Evolutionary conservation across 108 stramenopile species (phyloP).

Genomic region (Stephanodiscus minutulus): DNA sequence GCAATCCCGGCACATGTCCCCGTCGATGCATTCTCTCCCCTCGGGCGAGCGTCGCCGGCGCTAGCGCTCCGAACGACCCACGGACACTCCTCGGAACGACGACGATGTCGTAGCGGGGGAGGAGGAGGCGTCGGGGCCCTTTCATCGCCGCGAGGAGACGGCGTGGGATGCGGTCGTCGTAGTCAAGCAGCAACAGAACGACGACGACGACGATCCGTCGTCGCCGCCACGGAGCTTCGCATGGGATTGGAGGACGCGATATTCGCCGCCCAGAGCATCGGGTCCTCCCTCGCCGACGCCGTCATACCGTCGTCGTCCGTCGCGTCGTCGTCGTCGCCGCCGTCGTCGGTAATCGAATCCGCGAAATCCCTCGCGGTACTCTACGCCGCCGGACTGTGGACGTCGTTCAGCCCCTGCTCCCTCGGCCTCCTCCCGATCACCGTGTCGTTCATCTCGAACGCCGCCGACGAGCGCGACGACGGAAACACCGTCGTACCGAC

Average conservation of each 20-base stretch:
- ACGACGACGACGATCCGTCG: background rate
- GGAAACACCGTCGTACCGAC: conserved; percentile 64
- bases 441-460: conserved; percentile 67
- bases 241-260: conserved; percentile 62
- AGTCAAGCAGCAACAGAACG: background rate
- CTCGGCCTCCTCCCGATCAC: conserved; percentile 81
- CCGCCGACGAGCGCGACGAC: conserved; percentile 68
- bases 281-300: conserved; percentile 59
- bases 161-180: too few relatives aligned
- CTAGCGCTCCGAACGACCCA: conserved; percentile 1
- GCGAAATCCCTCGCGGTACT: conserved; percentile 57
- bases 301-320: conserved; percentile 42
- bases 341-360: conserved; percentile 4
- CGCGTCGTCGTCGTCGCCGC: background rate
- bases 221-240: conserved; percentile 1
- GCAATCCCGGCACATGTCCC: background rate
- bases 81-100: background rate
- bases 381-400: conserved; percentile 78
- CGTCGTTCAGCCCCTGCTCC: conserved; percentile 76
- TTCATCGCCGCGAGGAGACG: too few relatives aligned
- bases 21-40: conserved; percentile 3
- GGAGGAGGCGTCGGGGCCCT: too few relatives aligned
- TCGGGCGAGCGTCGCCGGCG: too few relatives aligned
- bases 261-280: conserved; percentile 68
- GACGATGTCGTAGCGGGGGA: background rate